phyloP scores from a whole-genome alignment of 116 monocot species.

The Trichopus zeylanicus region DNA sequence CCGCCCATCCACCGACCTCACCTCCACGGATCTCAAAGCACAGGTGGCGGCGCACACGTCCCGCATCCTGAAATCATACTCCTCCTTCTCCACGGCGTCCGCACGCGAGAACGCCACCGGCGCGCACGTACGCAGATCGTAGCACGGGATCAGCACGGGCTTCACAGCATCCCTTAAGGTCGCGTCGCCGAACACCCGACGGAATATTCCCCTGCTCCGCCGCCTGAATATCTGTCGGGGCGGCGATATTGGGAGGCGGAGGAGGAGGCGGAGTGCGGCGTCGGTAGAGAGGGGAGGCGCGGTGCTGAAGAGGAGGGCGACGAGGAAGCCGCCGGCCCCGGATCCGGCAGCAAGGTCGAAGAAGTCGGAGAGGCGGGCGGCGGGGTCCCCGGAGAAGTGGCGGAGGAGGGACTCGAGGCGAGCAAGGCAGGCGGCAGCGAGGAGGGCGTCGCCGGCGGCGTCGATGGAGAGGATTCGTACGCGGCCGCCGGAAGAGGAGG shows the following conservation, averaged over 20 bases:
- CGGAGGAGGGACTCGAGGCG: no score
- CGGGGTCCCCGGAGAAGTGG: no score
- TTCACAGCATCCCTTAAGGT: constrained; percentile 67
- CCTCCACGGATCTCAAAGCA: neutral
- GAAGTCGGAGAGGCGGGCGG: neutral
- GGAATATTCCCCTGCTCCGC: constrained; percentile 11
- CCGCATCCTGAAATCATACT: constrained; percentile 23
- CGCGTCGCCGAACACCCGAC: constrained; percentile 32
- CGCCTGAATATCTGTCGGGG: constrained; percentile 12
- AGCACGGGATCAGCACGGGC: constrained; percentile 81
- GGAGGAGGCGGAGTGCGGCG: constrained; percentile 36
- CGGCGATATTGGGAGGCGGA: constrained; percentile 16
- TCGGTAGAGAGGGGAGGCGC: constrained; percentile 51
- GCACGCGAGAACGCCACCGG: constrained; percentile 83
- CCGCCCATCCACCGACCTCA: constrained; percentile 21
- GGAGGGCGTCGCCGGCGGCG: no score
- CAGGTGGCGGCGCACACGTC: constrained; percentile 29
- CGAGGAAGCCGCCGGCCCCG: neutral
- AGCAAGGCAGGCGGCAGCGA: no score
- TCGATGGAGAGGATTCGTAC: no score
- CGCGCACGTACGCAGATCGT: constrained; percentile 55
- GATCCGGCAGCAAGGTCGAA: neutral
- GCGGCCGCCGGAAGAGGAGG: no score
- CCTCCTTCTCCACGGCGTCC: constrained; percentile 39
- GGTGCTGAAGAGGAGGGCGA: neutral